Percentiles rank a stretch among this genome's conserved stretches.
These are phyloP conservation scores for Vigna mungo DNA, from an alignment of 306 rosid species.

Conservation along the genomic window DNA sequence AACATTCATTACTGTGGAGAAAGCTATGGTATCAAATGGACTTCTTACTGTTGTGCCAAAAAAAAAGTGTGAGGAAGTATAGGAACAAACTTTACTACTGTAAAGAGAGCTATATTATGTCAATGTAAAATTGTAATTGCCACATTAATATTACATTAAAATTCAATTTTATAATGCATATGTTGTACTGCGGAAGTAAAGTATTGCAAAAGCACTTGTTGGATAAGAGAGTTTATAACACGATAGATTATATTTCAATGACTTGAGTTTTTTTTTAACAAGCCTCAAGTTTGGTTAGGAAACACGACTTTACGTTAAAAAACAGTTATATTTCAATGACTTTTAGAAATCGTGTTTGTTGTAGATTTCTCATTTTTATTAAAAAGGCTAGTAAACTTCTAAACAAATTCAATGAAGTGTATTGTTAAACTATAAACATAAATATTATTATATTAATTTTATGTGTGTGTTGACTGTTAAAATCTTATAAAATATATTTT, in stretches of 20 bases:
- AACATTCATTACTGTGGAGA: slow-evolving; percentile 32
- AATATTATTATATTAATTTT: too few relatives aligned
- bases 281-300: too few relatives aligned
- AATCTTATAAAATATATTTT: too few relatives aligned
- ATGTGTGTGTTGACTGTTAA: too few relatives aligned
- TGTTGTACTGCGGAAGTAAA: neutral
- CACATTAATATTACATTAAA: slow-evolving; percentile 36
- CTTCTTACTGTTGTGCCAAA: slow-evolving; percentile 39
- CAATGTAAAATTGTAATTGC: slow-evolving; percentile 42
- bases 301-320: too few relatives aligned
- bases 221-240: neutral
- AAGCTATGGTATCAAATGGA: slow-evolving; percentile 43
- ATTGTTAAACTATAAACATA: too few relatives aligned
- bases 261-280: too few relatives aligned
- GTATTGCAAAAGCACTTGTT: neutral
- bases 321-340: too few relatives aligned
- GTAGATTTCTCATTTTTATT: too few relatives aligned
- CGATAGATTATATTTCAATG: neutral
- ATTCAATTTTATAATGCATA: slow-evolving; percentile 38
- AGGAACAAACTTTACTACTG: slow-evolving; percentile 27
- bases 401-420: too few relatives aligned
- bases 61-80: slow-evolving; percentile 11
- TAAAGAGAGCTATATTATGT: slow-evolving; percentile 40
- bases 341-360: too few relatives aligned
- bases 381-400: too few relatives aligned